These are phyloP conservation scores for Boletus tomentosulus DNA, from an alignment of 768 basidiomycete species.

Conservation along the genomic window DNA sequence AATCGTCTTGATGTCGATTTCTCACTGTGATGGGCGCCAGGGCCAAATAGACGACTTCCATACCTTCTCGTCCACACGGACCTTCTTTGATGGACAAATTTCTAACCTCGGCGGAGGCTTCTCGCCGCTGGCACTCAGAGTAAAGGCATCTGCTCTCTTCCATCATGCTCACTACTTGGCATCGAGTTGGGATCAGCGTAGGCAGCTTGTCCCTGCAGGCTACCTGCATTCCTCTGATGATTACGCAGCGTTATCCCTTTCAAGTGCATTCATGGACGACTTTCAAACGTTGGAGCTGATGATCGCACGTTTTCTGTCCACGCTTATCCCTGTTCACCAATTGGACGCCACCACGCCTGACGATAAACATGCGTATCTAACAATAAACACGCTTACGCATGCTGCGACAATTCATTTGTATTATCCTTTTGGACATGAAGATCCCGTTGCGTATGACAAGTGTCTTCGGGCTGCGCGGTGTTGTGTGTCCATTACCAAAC, in stretches of 20 bases:
- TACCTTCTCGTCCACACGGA: constrained; percentile 54
- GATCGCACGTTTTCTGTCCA: constrained; percentile 59
- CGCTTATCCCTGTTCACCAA: constrained; percentile 62
- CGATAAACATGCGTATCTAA: constrained; percentile 56
- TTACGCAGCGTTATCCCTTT: constrained; percentile 39
- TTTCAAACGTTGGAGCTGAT: constrained; percentile 59
- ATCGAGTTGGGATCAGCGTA: constrained; percentile 59
- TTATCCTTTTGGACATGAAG: constrained; percentile 55
- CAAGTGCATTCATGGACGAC: constrained; percentile 51
- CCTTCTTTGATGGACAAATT: constrained; percentile 59
- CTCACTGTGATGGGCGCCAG: constrained; percentile 36
- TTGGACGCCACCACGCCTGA: constrained; percentile 50
- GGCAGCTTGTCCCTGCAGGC: constrained; percentile 21
- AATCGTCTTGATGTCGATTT: constrained; percentile 2
- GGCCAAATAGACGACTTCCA: constrained; percentile 51
- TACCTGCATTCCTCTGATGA: constrained; percentile 20
- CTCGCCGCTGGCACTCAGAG: constrained; percentile 60
- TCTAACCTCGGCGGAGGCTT: constrained; percentile 49
- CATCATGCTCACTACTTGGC: constrained; percentile 62
- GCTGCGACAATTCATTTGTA: constrained; percentile 64
- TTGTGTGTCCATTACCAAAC: constrained; percentile 56
- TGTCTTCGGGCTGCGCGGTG: constrained; percentile 61
- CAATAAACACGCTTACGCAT: constrained; percentile 63
- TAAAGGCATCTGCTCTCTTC: constrained; percentile 74
- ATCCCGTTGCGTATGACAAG: constrained; percentile 60